Evolutionary conservation across 2,329 filamentous ascomycete species (phyloP).

Genomic region (Bisporella sp.): DNA sequence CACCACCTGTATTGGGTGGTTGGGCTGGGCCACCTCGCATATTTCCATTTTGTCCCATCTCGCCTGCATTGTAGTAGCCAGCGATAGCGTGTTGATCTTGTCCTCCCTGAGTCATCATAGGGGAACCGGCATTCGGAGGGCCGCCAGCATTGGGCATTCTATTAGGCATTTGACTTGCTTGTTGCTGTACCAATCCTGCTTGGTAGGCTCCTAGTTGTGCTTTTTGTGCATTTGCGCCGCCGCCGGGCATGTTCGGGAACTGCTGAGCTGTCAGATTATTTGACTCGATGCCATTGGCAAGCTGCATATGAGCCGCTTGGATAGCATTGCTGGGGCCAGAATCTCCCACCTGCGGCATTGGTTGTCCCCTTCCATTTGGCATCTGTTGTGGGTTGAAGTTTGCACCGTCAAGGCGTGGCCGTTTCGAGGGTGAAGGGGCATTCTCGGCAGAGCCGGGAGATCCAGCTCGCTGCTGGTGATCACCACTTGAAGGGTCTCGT

Average conservation of each 20-base stretch:
- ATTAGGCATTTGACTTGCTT: constrained; percentile 64
- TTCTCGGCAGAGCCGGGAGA: constrained; percentile 82
- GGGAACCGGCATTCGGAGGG: constrained; percentile 72
- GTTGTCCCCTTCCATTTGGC: constrained; percentile 63
- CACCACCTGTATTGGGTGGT: constrained; percentile 24
- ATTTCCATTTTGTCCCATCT: constrained; percentile 50
- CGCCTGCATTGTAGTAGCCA: constrained; percentile 56
- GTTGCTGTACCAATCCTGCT: constrained; percentile 75
- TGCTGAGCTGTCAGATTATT: constrained; percentile 67
- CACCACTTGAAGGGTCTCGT: constrained; percentile 78
- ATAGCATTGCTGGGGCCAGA: constrained; percentile 38
- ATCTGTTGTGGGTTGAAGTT: constrained; percentile 65
- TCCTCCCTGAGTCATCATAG: constrained; percentile 73
- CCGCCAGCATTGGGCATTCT: constrained; percentile 72
- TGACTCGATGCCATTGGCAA: constrained; percentile 68
- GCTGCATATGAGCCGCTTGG: constrained; percentile 54
- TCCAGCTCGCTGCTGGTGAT: constrained; percentile 64
- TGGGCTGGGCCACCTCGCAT: constrained; percentile 50
- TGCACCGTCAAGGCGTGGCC: constrained; percentile 68
- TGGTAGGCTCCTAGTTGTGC: constrained; percentile 83
- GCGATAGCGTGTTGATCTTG: constrained; percentile 54
- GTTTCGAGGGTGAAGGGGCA: constrained; percentile 86
- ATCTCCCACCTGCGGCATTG: constrained; percentile 61
- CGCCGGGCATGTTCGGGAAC: constrained; percentile 55
- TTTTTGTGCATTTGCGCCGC: constrained; percentile 26